phyloP scores from a whole-genome alignment of 805 yeast species.

The Monosporozyma yasuniensis region DNA sequence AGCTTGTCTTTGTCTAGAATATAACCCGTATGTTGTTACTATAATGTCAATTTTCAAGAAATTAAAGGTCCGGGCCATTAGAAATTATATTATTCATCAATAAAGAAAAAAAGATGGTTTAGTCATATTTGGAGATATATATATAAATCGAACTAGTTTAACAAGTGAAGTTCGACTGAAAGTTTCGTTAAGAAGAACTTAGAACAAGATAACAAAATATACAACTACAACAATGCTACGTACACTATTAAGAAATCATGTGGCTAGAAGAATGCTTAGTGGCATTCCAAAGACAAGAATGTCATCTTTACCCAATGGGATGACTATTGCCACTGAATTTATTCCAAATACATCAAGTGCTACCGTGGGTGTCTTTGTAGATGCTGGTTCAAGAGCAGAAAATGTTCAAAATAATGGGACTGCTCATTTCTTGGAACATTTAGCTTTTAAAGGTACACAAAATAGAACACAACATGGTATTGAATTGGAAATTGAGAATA shows the following conservation, averaged over 20 bases:
- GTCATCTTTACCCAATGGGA: slow-evolving; percentile 76
- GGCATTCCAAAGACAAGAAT: slow-evolving; percentile 33
- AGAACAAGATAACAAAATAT: too few relatives aligned
- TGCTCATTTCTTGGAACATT: slow-evolving; percentile 94
- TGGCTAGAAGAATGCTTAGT: slow-evolving; percentile 1
- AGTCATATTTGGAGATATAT: not conserved
- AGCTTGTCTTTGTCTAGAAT: too few relatives aligned
- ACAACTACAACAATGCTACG: slow-evolving; percentile 6
- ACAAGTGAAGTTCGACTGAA: too few relatives aligned
- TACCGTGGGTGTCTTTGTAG: slow-evolving; percentile 97
- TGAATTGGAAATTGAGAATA: slow-evolving; percentile 89
- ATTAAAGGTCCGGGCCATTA: not conserved
- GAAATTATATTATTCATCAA: not conserved
- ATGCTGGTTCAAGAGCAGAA: slow-evolving; percentile 97
- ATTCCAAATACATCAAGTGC: slow-evolving; percentile 88
- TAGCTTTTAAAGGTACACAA: slow-evolving; percentile 91
- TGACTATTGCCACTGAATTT: slow-evolving; percentile 86
- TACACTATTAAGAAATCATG: not conserved
- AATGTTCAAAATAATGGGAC: slow-evolving; percentile 79
- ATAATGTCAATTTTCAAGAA: not conserved
- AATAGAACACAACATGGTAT: slow-evolving; percentile 70
- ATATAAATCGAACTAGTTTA: not conserved
- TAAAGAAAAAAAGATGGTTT: not conserved
- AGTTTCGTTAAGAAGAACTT: too few relatives aligned
- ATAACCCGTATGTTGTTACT: not conserved